Conservation (phyloP, 306 rosid species). For the Spatholobus suberectus region DNA sequence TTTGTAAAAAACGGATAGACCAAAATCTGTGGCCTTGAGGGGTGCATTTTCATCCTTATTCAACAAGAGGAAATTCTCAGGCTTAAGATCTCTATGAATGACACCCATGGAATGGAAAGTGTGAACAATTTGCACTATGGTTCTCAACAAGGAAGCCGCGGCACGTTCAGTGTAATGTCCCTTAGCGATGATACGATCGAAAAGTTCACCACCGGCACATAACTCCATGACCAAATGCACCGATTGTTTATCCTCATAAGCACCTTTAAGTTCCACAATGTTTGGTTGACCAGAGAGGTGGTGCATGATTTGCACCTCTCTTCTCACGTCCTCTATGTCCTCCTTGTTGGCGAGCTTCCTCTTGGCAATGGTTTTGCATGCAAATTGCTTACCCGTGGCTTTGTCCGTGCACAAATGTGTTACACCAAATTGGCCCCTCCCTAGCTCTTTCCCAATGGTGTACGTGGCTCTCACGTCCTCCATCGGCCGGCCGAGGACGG, state of each 20-base stretch:
- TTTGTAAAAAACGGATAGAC: slow-evolving; percentile 55
- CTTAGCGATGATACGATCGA: slow-evolving; percentile 46
- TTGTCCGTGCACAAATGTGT: slow-evolving; percentile 82
- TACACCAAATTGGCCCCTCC: slow-evolving; percentile 91
- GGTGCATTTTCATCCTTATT: slow-evolving; percentile 48
- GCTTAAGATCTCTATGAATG: slow-evolving; percentile 63
- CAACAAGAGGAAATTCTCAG: slow-evolving; percentile 60
- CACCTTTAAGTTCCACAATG: slow-evolving; percentile 83
- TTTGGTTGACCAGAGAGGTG: slow-evolving; percentile 84
- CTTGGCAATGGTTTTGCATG: slow-evolving; percentile 94
- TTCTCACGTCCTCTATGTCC: slow-evolving; percentile 87
- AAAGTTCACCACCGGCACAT: slow-evolving; percentile 47
- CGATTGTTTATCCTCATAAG: slow-evolving; percentile 44
- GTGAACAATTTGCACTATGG: slow-evolving; percentile 43
- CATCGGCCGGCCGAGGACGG: slow-evolving; percentile 76
- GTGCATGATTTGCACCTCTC: slow-evolving; percentile 96
- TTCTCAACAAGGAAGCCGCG: slow-evolving; percentile 47
- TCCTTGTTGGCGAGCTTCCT: slow-evolving; percentile 84
- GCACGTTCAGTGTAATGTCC: slow-evolving; percentile 50
- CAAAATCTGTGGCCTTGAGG: slow-evolving; percentile 60
- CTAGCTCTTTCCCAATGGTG: slow-evolving; percentile 82
- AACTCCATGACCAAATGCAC: slow-evolving; percentile 52
- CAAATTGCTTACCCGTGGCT: slow-evolving; percentile 65
- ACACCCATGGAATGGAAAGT: slow-evolving; percentile 50
- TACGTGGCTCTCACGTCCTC: slow-evolving; percentile 72